Evolutionary conservation across 1,139 yeast genomes (phyloP).

Genomic region (Kodamaea plutei): DNA sequence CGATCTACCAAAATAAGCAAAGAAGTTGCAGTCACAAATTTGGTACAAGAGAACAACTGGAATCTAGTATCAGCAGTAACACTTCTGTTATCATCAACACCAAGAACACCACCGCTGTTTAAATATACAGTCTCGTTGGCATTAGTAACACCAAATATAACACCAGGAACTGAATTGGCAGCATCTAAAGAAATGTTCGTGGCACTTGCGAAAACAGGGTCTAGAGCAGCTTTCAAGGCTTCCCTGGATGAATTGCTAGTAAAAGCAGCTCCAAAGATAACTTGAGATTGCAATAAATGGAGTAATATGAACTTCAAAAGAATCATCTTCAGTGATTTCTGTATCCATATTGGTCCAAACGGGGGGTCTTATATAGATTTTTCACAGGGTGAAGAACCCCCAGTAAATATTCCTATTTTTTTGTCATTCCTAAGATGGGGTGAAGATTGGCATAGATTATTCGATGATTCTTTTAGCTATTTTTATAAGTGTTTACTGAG

Average conservation of each 20-base stretch:
- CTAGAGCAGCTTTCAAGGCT: slow-evolving; percentile 3
- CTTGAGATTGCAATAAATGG: no score
- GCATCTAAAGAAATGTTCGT: slow-evolving; percentile 1
- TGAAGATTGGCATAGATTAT: no score
- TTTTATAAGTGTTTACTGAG: no score
- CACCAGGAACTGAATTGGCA: slow-evolving; percentile 5
- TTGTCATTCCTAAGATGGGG: no score
- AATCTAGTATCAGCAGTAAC: slow-evolving; percentile 2
- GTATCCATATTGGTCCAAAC: no score
- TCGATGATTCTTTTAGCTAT: no score
- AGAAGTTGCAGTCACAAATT: slow-evolving; percentile 18
- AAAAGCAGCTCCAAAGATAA: no score
- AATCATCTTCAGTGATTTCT: no score
- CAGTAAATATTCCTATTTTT: no score
- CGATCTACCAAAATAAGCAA: slow-evolving; percentile 17
- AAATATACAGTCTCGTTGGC: slow-evolving; percentile 6
- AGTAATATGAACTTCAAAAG: no score
- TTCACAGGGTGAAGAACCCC: no score
- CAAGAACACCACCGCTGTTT: slow-evolving; percentile 3
- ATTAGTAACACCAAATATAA: slow-evolving; percentile 7
- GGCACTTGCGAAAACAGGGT: slow-evolving; percentile 1
- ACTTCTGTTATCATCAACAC: background rate
- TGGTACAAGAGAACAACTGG: slow-evolving; percentile 9
- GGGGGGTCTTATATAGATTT: no score
- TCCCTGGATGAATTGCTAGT: background rate